phyloP scores from a whole-genome alignment of 257 asterid genomes.

The Petunia axillaris region DNA sequence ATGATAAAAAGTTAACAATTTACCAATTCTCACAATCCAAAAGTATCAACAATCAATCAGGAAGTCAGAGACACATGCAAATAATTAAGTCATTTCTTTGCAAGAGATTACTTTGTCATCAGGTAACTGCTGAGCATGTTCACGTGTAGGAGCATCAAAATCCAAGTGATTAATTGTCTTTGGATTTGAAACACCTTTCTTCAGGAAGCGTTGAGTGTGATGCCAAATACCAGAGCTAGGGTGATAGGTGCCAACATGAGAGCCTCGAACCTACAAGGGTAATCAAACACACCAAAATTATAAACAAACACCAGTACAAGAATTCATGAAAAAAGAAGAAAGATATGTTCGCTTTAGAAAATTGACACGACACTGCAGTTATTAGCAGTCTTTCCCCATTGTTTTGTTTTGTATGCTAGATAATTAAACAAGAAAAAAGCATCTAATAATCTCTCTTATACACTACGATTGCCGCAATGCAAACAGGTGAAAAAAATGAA shows the following conservation, averaged over 20 bases:
- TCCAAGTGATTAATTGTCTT: slow-evolving; percentile 93
- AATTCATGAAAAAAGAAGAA: neutral
- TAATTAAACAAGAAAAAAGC: neutral
- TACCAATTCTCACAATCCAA: neutral
- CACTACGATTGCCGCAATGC: neutral
- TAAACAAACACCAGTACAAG: neutral
- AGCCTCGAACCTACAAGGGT: slow-evolving; percentile 75
- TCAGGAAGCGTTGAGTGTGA: slow-evolving; percentile 83
- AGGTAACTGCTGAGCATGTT: slow-evolving; percentile 80
- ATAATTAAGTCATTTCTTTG: slow-evolving; percentile 31
- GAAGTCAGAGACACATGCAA: slow-evolving; percentile 31
- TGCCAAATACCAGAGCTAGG: slow-evolving; percentile 96
- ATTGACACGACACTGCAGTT: neutral
- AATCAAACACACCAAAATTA: neutral
- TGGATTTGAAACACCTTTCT: slow-evolving; percentile 68
- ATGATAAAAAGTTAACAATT: neutral
- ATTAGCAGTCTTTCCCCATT: slow-evolving; percentile 10
- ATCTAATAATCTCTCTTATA: slow-evolving; percentile 7
- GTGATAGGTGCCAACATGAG: slow-evolving; percentile 94
- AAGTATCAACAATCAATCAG: slow-evolving; percentile 20
- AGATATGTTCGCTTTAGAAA: neutral
- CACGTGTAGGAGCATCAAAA: slow-evolving; percentile 99
- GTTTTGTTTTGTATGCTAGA: neutral
- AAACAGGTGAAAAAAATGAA: neutral
- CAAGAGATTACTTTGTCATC: slow-evolving; percentile 79